These are phyloP conservation scores for Arthrobotrys megalospora DNA, from an alignment of 2,329 filamentous ascomycete species.

Conservation along the genomic window DNA sequence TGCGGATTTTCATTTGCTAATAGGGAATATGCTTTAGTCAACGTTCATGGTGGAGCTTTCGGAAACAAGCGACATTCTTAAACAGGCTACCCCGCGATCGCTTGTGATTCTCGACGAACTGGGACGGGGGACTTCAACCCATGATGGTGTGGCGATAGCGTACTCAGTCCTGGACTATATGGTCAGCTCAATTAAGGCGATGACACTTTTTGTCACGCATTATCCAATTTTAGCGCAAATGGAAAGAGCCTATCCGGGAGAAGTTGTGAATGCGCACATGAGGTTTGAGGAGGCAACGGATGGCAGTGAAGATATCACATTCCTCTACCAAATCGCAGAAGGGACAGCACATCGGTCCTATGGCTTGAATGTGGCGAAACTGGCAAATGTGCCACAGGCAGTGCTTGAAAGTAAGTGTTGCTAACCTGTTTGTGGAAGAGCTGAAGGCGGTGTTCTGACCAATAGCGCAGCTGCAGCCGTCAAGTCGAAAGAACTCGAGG, in stretches of 20 bases:
- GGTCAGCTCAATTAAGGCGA: slow-evolving; percentile 79
- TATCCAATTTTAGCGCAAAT: slow-evolving; percentile 89
- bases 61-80: slow-evolving; percentile 91
- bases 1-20: slow-evolving; percentile 14
- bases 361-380: slow-evolving; percentile 89
- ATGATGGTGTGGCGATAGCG: slow-evolving; percentile 96
- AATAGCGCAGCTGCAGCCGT: slow-evolving; percentile 74
- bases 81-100: slow-evolving; percentile 85
- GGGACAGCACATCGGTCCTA: slow-evolving; percentile 95
- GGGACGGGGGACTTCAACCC: slow-evolving; percentile 91
- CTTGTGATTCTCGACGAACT: slow-evolving; percentile 96
- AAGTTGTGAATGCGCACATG: slow-evolving; percentile 93
- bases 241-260: slow-evolving; percentile 76
- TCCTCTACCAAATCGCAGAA: slow-evolving; percentile 91
- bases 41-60: slow-evolving; percentile 99
- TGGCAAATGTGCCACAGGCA: slow-evolving; percentile 83
- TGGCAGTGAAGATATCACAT: slow-evolving; percentile 80
- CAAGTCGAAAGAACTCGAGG: slow-evolving; percentile 86
- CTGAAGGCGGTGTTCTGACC: slow-evolving; percentile 37
- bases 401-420: slow-evolving; percentile 74
- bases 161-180: slow-evolving; percentile 90
- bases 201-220: slow-evolving; percentile 97
- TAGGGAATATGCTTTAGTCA: slow-evolving; percentile 68
- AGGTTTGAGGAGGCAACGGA: slow-evolving; percentile 77
- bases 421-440: slow-evolving; percentile 4